Percentiles rank a stretch among this genome's conserved stretches.
These are phyloP conservation scores for Candida bentonensis DNA, from an alignment of 805 yeast species.

Conservation along the genomic window DNA sequence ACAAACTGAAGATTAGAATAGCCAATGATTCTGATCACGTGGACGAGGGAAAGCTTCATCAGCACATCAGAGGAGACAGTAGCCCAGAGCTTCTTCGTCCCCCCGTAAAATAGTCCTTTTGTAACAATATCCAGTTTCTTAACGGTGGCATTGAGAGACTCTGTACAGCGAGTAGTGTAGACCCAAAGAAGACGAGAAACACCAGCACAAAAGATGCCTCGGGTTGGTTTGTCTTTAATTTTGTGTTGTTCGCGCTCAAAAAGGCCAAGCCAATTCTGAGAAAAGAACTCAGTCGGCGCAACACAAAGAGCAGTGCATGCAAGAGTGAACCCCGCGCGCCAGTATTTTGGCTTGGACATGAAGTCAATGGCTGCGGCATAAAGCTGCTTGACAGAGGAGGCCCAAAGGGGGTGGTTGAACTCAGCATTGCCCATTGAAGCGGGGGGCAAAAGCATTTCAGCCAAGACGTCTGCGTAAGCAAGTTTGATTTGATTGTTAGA, in stretches of 20 bases:
- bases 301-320: constrained; percentile 67
- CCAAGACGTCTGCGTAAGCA: constrained; percentile 77
- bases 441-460: constrained; percentile 60
- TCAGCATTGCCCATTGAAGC: constrained; percentile 86
- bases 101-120: constrained; percentile 33
- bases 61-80: constrained; percentile 37
- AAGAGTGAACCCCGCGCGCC: constrained; percentile 56
- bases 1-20: background rate
- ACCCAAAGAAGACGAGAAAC: constrained; percentile 79
- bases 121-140: constrained; percentile 59
- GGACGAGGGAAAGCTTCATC: constrained; percentile 4
- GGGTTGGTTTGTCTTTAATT: constrained; percentile 50
- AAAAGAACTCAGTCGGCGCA: constrained; percentile 63
- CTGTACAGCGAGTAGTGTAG: constrained; percentile 71
- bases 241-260: constrained; percentile 49
- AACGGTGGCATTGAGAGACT: constrained; percentile 76
- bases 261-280: constrained; percentile 53
- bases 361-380: constrained; percentile 35
- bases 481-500: constrained; percentile 49
- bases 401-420: constrained; percentile 93
- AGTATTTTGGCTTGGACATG: constrained; percentile 33
- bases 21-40: constrained; percentile 3
- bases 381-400: constrained; percentile 56
- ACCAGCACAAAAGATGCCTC: constrained; percentile 47
- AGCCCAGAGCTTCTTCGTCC: constrained; percentile 64